Evolutionary conservation across 2,329 filamentous ascomycete species (phyloP).

Genomic region (Fusarium piperis): DNA sequence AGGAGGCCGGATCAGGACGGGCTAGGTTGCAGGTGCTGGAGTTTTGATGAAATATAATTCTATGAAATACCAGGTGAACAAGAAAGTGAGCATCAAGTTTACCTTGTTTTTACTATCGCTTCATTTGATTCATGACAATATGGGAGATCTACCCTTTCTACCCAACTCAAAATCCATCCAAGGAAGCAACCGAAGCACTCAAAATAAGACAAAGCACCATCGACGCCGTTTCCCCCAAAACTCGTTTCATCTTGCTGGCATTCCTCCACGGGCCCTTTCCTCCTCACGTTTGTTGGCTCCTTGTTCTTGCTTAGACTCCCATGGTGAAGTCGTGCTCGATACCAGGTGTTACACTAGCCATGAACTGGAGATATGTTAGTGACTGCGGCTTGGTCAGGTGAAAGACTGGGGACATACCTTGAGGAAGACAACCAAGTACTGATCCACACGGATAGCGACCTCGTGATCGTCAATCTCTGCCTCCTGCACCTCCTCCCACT

Average conservation of each 20-base stretch:
- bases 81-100: not conserved
- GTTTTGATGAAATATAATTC: conserved; percentile 3
- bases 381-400: not conserved
- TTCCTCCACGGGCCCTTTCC: not conserved
- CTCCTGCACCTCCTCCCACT: conserved; percentile 73
- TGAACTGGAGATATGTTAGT: conserved; percentile 61
- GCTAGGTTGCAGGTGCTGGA: conserved; percentile 2
- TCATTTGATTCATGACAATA: conserved; percentile 12
- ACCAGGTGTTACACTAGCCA: conserved; percentile 90
- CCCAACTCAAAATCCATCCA: not conserved
- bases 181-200: not conserved
- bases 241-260: not conserved
- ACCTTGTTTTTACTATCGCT: not conserved
- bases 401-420: conserved; percentile 66
- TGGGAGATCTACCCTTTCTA: conserved; percentile 24
- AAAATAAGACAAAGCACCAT: conserved; percentile 29
- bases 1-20: not conserved
- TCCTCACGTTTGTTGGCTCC: not conserved
- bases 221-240: conserved; percentile 30
- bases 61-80: not conserved
- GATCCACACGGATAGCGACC: conserved; percentile 85
- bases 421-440: conserved; percentile 87
- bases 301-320: conserved; percentile 30
- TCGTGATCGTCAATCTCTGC: conserved; percentile 73
- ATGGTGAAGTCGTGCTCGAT: conserved; percentile 60